Percentiles rank a stretch among this genome's conserved stretches.
These are phyloP conservation scores for Huntiella abstrusa DNA, from an alignment of 2,329 filamentous ascomycete species.

Conservation along the genomic window DNA sequence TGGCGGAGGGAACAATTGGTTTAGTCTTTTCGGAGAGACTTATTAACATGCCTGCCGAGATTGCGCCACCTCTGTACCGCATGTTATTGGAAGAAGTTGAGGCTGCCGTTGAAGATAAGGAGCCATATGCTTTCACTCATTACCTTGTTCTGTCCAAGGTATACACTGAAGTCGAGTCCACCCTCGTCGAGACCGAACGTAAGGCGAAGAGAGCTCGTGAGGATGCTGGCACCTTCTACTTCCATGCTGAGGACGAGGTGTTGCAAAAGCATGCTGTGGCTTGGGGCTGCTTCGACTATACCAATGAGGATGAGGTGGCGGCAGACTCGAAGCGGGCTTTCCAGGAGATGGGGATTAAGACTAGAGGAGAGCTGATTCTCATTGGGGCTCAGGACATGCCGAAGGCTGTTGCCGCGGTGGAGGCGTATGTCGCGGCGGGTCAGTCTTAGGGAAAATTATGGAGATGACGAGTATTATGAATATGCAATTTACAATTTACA, in stretches of 20 bases:
- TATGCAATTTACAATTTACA: not conserved
- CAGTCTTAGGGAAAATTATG: not conserved
- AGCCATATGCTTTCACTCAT: conserved; percentile 84
- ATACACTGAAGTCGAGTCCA: conserved; percentile 76
- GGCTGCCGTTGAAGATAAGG: conserved; percentile 72
- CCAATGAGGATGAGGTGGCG: conserved; percentile 59
- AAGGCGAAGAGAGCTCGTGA: conserved; percentile 37
- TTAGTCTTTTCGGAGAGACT: conserved; percentile 80
- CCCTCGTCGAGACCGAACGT: conserved; percentile 37
- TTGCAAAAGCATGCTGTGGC: conserved; percentile 58
- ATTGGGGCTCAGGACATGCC: conserved; percentile 66
- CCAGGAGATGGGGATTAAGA: conserved; percentile 76
- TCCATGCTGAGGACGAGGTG: conserved; percentile 90
- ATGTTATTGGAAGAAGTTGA: conserved; percentile 87
- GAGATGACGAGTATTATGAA: conserved; percentile 1
- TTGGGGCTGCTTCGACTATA: conserved; percentile 55
- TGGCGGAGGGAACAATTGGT: conserved; percentile 44
- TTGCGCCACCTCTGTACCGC: conserved; percentile 81
- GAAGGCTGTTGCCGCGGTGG: conserved; percentile 54
- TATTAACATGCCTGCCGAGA: conserved; percentile 91
- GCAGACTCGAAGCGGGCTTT: conserved; percentile 90
- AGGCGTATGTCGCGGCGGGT: conserved; percentile 48
- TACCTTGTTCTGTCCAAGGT: conserved; percentile 83
- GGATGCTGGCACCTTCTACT: conserved; percentile 46
- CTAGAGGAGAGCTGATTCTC: conserved; percentile 68